Conservation (phyloP, 495 filamentous ascomycete genomes). For the Lasiosphaeriaceae sp. region DNA sequence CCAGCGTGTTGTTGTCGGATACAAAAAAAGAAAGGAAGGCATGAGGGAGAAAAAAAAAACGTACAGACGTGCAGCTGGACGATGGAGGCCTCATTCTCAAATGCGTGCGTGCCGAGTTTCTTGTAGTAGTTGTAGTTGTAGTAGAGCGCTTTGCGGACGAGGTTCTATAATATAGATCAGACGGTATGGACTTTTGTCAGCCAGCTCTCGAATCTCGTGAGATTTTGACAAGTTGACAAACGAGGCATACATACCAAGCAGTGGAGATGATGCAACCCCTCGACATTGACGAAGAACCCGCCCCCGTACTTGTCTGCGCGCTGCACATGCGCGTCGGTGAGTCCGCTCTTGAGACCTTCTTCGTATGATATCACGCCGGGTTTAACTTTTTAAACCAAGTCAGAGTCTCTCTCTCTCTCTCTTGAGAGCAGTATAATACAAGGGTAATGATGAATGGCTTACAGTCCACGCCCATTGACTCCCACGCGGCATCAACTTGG, state of each 20-base stretch:
- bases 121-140: constrained; percentile 58
- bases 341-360: constrained; percentile 25
- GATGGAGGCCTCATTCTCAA: constrained; percentile 48
- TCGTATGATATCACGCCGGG: constrained; percentile 14
- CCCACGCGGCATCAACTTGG: constrained; percentile 58
- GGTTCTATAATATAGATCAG: too few relatives aligned
- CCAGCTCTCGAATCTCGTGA: too few relatives aligned
- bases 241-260: constrained; percentile 39
- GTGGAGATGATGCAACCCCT: constrained; percentile 56
- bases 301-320: constrained; percentile 51
- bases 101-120: constrained; percentile 40
- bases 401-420: background rate
- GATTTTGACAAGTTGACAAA: background rate
- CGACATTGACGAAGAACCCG: constrained; percentile 52
- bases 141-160: constrained; percentile 51
- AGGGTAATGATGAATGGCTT: background rate
- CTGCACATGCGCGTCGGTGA: constrained; percentile 46
- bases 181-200: too few relatives aligned
- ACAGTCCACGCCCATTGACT: constrained; percentile 48
- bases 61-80: constrained; percentile 43
- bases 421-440: background rate
- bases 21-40: background rate
- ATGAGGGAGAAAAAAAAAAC: background rate
- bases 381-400: constrained; percentile 2
- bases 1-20: too few relatives aligned